phyloP scores from a whole-genome alignment of 2,329 filamentous ascomycete species.

The Clarireedia paspali region DNA sequence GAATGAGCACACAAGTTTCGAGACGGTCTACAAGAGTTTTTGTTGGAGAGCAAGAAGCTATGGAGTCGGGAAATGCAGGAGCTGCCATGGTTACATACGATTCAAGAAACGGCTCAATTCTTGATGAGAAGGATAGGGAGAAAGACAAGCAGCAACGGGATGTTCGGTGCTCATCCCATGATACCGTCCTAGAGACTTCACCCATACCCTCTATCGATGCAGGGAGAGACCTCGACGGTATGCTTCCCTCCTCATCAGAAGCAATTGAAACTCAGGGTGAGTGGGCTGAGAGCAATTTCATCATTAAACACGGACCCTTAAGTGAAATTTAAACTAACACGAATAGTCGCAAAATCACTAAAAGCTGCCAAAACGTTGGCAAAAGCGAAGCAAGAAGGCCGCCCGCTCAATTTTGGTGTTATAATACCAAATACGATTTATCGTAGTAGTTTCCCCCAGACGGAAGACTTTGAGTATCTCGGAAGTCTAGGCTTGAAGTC shows the following conservation, averaged over 20 bases:
- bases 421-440: constrained; percentile 65
- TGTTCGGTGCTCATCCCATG: constrained; percentile 5
- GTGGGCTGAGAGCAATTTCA: background rate
- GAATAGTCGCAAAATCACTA: constrained; percentile 12
- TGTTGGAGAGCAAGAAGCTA: constrained; percentile 12
- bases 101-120: background rate
- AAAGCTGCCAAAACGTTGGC: constrained; percentile 11
- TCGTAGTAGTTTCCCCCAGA: constrained; percentile 71
- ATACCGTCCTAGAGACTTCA: background rate
- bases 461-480: constrained; percentile 64
- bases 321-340: constrained; percentile 5
- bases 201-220: constrained; percentile 11
- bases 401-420: constrained; percentile 66
- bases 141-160: constrained; percentile 5
- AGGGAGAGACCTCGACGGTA: constrained; percentile 12
- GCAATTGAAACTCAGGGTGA: constrained; percentile 18
- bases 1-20: constrained; percentile 12
- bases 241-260: constrained; percentile 13
- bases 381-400: constrained; percentile 15
- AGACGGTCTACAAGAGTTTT: constrained; percentile 19
- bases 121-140: constrained; percentile 13
- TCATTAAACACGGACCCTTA: background rate
- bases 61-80: constrained; percentile 5
- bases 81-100: background rate
- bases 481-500: constrained; percentile 64